Conservation (phyloP, 768 basidiomycete species). For the Agaricus sinodeliciosus region DNA sequence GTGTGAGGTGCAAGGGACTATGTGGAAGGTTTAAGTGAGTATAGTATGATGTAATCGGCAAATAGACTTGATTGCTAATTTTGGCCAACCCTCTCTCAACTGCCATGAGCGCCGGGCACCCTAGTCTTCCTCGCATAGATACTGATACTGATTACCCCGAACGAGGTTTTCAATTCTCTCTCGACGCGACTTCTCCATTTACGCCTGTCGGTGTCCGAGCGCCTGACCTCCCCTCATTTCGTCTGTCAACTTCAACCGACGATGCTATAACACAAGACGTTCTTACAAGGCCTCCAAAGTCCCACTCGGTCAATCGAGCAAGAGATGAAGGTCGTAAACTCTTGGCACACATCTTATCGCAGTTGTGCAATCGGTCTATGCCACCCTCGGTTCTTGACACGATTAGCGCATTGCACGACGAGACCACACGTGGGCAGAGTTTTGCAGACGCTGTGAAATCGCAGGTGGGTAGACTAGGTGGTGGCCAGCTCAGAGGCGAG, state of each 20-base stretch:
- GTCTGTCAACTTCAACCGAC: conserved; percentile 9
- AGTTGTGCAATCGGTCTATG: conserved; percentile 50
- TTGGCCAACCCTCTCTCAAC: not conserved
- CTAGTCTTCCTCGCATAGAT: conserved; percentile 9
- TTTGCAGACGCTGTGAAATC: conserved; percentile 23
- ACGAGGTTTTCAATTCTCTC: not conserved
- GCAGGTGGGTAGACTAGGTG: conserved; percentile 9
- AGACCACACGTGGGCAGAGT: conserved; percentile 38
- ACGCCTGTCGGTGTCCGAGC: conserved; percentile 3
- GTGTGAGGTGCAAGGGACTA: not conserved
- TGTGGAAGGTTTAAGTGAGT: not conserved
- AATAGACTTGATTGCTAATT: not conserved
- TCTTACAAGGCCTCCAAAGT: not conserved
- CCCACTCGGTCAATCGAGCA: conserved; percentile 17
- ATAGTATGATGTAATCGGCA: not conserved
- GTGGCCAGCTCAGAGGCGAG: conserved; percentile 23
- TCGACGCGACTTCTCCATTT: conserved; percentile 7
- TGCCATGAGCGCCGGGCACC: not conserved
- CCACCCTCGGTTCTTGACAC: conserved; percentile 48
- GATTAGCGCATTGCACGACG: conserved; percentile 35
- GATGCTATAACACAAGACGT: not conserved
- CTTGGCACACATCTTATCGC: conserved; percentile 54
- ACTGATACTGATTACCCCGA: conserved; percentile 8
- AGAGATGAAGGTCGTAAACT: conserved; percentile 64
- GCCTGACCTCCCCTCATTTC: conserved; percentile 9